phyloP scores from a whole-genome alignment of 345 rosid species.

The Psidium friedrichsthalianum region DNA sequence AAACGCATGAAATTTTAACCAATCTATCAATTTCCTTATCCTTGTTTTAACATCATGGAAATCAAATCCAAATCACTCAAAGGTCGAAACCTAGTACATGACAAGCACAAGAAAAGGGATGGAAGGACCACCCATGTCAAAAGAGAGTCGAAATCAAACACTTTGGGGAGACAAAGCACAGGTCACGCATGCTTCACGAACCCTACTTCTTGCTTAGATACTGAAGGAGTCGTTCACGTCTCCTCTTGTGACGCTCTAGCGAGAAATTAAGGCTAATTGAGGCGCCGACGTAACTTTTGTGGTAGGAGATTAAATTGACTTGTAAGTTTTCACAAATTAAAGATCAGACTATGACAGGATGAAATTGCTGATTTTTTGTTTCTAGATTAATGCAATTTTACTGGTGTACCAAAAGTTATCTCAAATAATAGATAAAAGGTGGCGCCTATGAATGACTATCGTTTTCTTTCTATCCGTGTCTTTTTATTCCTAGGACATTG shows the following conservation, averaged over 20 bases:
- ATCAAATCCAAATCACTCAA: not conserved
- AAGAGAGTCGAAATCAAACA: not conserved
- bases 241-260: not conserved
- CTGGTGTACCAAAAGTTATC: rapidly evolving
- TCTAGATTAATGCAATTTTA: not conserved
- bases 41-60: not conserved
- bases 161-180: not conserved
- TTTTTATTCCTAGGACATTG: not conserved
- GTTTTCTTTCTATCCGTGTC: not conserved
- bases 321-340: not conserved
- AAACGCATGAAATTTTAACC: not conserved
- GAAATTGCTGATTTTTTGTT: not conserved
- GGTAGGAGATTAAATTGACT: not conserved
- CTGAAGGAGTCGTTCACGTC: not conserved
- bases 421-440: not conserved
- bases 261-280: not conserved
- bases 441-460: not conserved
- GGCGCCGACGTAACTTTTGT: not conserved
- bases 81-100: not conserved
- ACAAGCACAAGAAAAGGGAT: not conserved
- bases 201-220: not conserved
- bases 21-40: not conserved
- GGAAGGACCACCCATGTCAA: not conserved
- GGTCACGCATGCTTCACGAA: not conserved
- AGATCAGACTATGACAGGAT: not conserved